Conservation (phyloP, 192 early-diverging fungal genomes). For the Coemansia sp. region DNA sequence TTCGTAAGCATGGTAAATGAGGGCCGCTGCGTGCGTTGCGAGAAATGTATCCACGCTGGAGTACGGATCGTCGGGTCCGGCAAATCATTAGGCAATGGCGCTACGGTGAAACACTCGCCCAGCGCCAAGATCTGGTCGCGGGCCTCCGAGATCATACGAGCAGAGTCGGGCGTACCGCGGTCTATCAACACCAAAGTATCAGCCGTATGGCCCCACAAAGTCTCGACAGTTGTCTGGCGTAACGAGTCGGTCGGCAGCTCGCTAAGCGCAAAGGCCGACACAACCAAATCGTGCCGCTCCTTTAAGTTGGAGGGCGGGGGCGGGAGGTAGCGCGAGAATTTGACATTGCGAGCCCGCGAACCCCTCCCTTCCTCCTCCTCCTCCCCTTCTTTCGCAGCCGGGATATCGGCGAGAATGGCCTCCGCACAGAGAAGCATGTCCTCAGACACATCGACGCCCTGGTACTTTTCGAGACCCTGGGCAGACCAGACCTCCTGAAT, state of each 20-base stretch:
- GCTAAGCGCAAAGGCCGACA: conserved; percentile 71
- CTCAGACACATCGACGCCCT: conserved; percentile 78
- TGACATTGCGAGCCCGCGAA: conserved; percentile 20
- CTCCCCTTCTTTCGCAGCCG: neutral
- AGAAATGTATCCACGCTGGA: conserved; percentile 78
- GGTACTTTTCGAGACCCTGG: conserved; percentile 42
- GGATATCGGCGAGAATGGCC: conserved; percentile 30
- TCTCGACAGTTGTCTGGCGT: conserved; percentile 66
- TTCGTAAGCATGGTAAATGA: conserved; percentile 70
- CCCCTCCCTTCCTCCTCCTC: too few relatives aligned
- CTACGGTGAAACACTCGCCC: conserved; percentile 67
- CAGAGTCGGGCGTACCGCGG: conserved; percentile 76
- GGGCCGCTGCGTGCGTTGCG: conserved; percentile 74
- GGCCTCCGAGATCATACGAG: conserved; percentile 67
- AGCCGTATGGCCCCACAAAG: conserved; percentile 77
- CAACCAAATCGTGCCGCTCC: conserved; percentile 66
- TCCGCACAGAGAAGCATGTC: conserved; percentile 76
- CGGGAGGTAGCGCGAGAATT: conserved; percentile 69
- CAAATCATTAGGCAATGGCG: conserved; percentile 80
- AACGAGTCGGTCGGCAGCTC: conserved; percentile 72
- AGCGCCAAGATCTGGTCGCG: conserved; percentile 63
- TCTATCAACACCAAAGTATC: conserved; percentile 85
- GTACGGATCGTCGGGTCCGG: conserved; percentile 68
- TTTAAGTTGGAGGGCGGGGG: conserved; percentile 20
- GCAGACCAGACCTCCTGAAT: conserved; percentile 61